phyloP scores from a whole-genome alignment of 2,329 filamentous ascomycete species.

The Diplodia seriata region DNA sequence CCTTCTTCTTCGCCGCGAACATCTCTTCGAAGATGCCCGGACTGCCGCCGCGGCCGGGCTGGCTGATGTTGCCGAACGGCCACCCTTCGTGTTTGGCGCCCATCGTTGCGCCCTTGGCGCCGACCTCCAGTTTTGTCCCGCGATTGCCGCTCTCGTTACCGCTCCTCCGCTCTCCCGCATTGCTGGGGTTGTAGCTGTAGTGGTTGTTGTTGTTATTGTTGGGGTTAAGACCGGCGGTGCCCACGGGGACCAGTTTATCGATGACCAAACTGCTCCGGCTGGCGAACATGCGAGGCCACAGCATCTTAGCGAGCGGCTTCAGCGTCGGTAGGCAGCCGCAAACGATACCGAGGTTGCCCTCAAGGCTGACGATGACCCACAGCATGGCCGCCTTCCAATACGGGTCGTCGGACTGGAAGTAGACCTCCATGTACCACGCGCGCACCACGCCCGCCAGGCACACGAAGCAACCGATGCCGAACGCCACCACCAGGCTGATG shows the following conservation, averaged over 20 bases:
- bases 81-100: constrained; percentile 1
- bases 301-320: constrained; percentile 42
- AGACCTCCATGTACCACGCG: constrained; percentile 41
- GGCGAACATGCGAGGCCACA: constrained; percentile 42
- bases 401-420: constrained; percentile 40
- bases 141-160: not conserved
- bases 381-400: constrained; percentile 38
- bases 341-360: constrained; percentile 42
- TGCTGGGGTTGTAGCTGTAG: not conserved
- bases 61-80: constrained; percentile 27
- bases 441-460: constrained; percentile 43
- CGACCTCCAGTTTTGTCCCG: not conserved
- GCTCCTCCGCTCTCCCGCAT: not conserved
- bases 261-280: not conserved
- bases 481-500: constrained; percentile 42
- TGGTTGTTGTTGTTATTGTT: not conserved
- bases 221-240: not conserved
- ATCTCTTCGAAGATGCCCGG: not conserved
- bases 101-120: not conserved
- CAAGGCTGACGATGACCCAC: constrained; percentile 42
- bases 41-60: not conserved
- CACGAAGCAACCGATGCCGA: constrained; percentile 42
- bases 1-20: not conserved
- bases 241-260: not conserved
- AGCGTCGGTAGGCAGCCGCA: constrained; percentile 46